Conservation (phyloP, 1,284 basidiomycete species). For the Fomes fomentarius region DNA sequence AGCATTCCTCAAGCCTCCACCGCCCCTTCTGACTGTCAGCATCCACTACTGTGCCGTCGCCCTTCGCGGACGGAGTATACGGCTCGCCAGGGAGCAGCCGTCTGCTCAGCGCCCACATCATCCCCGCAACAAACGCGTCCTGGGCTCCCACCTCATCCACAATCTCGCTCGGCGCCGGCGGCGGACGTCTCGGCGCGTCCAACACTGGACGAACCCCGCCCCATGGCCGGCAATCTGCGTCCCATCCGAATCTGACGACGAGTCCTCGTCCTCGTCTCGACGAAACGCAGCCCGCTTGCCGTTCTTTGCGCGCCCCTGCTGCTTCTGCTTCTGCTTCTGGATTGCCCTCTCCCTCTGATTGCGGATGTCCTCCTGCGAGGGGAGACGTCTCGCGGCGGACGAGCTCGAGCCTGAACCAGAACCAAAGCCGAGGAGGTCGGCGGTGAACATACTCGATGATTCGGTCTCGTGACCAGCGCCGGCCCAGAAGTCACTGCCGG, state of each 20-base stretch:
- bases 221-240: constrained; percentile 48
- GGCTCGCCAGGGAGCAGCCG: constrained; percentile 69
- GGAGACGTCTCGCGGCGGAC: constrained; percentile 9
- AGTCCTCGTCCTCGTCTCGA: constrained; percentile 46
- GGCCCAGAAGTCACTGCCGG: constrained; percentile 77
- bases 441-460: constrained; percentile 60
- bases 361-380: constrained; percentile 6
- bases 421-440: constrained; percentile 26
- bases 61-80: constrained; percentile 61
- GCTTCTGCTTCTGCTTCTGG: constrained; percentile 3
- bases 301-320: constrained; percentile 5
- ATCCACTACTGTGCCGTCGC: constrained; percentile 35
- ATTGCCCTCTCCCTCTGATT: neutral
- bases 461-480: constrained; percentile 56
- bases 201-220: constrained; percentile 7
- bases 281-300: constrained; percentile 28
- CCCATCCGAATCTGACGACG: constrained; percentile 52
- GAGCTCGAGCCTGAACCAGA: constrained; percentile 15
- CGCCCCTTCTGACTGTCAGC: constrained; percentile 47
- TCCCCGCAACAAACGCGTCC: constrained; percentile 79
- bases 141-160: constrained; percentile 76
- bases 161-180: constrained; percentile 36
- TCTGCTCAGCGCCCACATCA: constrained; percentile 76
- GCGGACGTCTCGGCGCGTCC: neutral
- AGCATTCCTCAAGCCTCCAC: constrained; percentile 78